Conservation (phyloP, 2,329 filamentous ascomycete species). For the Phaeosphaeriaceae sp. region DNA sequence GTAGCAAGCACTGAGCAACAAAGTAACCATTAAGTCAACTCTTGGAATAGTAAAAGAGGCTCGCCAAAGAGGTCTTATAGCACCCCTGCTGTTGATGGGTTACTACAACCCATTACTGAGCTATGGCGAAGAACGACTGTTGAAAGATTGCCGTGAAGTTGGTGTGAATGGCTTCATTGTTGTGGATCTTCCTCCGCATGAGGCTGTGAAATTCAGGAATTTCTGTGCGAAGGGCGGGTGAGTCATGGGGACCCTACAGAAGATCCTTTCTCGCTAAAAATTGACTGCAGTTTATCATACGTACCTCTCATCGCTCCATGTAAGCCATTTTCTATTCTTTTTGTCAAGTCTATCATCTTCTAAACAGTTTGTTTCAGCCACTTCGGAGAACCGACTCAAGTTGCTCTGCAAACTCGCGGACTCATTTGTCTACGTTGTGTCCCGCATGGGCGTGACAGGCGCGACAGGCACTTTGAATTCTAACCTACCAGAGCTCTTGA, state of each 20-base stretch:
- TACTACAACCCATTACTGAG: constrained; percentile 97
- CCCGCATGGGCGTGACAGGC: constrained; percentile 94
- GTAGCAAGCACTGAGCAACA: constrained; percentile 78
- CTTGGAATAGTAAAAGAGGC: constrained; percentile 85
- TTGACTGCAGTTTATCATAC: constrained; percentile 74
- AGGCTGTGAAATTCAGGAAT: constrained; percentile 89
- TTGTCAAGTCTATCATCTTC: too few relatives aligned
- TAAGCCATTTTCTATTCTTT: too few relatives aligned
- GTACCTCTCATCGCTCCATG: constrained; percentile 90
- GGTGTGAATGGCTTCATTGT: constrained; percentile 97
- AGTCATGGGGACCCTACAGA: constrained; percentile 40
- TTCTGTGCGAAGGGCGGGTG: constrained; percentile 78
- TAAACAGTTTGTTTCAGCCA: constrained; percentile 56
- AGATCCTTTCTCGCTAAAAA: constrained; percentile 17
- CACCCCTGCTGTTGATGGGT: constrained; percentile 92
- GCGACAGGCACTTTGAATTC: constrained; percentile 82
- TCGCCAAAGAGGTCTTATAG: constrained; percentile 75
- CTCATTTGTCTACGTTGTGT: constrained; percentile 99
- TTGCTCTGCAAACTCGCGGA: constrained; percentile 95
- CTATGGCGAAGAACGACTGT: constrained; percentile 89
- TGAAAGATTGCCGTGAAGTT: constrained; percentile 81
- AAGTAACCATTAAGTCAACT: constrained; percentile 79
- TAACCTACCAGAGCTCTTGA: constrained; percentile 79
- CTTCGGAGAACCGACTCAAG: constrained; percentile 91
- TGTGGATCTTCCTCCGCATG: constrained; percentile 93